Evolutionary conservation across 768 basidiomycete genomes (phyloP).

Genomic region (Mycena metata): DNA sequence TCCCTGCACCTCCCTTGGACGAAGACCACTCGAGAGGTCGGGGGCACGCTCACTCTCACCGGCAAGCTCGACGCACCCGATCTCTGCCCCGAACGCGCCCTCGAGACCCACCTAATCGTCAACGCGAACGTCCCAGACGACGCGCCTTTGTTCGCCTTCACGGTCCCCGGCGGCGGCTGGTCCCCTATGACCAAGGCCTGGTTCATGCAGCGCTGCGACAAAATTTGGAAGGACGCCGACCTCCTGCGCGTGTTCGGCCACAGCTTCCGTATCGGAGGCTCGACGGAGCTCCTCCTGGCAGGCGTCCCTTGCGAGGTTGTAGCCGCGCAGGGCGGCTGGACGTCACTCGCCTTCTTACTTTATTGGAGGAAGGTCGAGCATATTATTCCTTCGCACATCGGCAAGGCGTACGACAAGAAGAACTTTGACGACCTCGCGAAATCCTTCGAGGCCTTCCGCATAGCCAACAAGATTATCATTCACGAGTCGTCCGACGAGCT

Average conservation of each 20-base stretch:
- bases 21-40: slow-evolving; percentile 43
- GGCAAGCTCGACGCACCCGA: slow-evolving; percentile 22
- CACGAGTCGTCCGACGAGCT: too few species aligned
- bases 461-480: too few species aligned
- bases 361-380: slow-evolving; percentile 49
- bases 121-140: background rate
- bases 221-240: background rate
- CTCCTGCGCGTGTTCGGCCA: background rate
- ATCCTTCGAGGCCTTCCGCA: too few species aligned
- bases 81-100: slow-evolving; percentile 26
- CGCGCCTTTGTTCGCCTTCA: background rate
- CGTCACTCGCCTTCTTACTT: slow-evolving; percentile 49
- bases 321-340: slow-evolving; percentile 47
- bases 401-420: too few species aligned
- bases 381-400: slow-evolving; percentile 29
- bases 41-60: too few species aligned
- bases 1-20: slow-evolving; percentile 49
- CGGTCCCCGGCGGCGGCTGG: background rate
- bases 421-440: too few species aligned
- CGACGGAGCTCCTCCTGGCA: slow-evolving; percentile 44
- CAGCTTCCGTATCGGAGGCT: slow-evolving; percentile 51
- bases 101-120: background rate
- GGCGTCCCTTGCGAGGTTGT: slow-evolving; percentile 51
- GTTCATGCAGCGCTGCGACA: background rate
- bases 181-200: too few species aligned